Conservation (phyloP, 768 basidiomycete genomes). For the Tylopilus sp. region DNA sequence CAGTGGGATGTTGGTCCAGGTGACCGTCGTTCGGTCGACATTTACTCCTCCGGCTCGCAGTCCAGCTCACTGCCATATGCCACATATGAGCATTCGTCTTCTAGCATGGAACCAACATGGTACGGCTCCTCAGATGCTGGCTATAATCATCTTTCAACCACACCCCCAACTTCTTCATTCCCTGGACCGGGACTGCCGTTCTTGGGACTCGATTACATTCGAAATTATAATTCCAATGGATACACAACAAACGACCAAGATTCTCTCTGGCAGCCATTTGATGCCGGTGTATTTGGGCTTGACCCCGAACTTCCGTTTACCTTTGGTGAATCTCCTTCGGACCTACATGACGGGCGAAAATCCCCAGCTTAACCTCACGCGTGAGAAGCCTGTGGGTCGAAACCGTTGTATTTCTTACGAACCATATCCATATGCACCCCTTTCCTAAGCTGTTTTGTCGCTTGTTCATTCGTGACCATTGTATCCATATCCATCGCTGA, state of each 20-base stretch:
- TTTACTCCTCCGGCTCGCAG: conserved; percentile 41
- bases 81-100: conserved; percentile 42
- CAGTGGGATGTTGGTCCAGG: conserved; percentile 46
- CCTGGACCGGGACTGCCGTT: conserved; percentile 77
- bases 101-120: conserved; percentile 40
- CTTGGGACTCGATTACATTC: conserved; percentile 78
- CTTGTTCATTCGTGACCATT: conserved; percentile 11
- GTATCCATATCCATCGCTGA: conserved; percentile 32
- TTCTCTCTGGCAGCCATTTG: conserved; percentile 57
- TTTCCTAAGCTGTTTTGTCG: conserved; percentile 1
- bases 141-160: conserved; percentile 47
- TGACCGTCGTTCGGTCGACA: conserved; percentile 39
- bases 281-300: conserved; percentile 67
- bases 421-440: conserved; percentile 10
- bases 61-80: conserved; percentile 38
- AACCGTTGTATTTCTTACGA: conserved; percentile 8
- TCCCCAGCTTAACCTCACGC: conserved; percentile 24
- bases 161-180: conserved; percentile 63
- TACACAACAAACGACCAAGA: conserved; percentile 38
- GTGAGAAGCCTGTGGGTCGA: conserved; percentile 7
- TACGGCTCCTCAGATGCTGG: conserved; percentile 37
- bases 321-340: conserved; percentile 35
- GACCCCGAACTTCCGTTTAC: conserved; percentile 79
- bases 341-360: conserved; percentile 29
- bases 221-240: conserved; percentile 62